A percentile compares a stretch with the other conserved stretches of the same genome.
These are phyloP conservation scores for Raffaelea arxii DNA, from an alignment of 2,329 filamentous ascomycete species.

Conservation along the genomic window DNA sequence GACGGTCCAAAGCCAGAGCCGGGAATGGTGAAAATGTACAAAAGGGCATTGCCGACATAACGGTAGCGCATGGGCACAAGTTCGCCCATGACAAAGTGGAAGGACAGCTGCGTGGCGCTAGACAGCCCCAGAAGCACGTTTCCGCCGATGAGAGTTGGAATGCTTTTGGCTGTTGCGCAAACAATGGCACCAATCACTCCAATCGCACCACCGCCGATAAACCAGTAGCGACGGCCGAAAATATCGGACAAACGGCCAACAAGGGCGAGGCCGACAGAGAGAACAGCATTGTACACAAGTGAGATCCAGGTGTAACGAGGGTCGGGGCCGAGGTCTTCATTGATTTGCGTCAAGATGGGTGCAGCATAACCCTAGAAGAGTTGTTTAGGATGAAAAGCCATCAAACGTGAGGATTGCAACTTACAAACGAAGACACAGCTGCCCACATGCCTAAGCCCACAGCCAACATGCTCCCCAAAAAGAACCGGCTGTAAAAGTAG, in stretches of 20 bases:
- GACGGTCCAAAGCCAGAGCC: conserved; percentile 10
- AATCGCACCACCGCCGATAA: conserved; percentile 12
- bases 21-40: conserved; percentile 11
- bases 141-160: conserved; percentile 11
- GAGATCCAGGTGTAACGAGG: conserved; percentile 17
- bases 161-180: conserved; percentile 6
- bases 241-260: conserved; percentile 9
- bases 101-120: conserved; percentile 10
- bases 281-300: conserved; percentile 20
- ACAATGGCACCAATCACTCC: conserved; percentile 10
- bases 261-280: conserved; percentile 10
- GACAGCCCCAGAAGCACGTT: conserved; percentile 11
- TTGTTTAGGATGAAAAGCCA: neutral
- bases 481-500: neutral
- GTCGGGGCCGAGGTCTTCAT: conserved; percentile 1
- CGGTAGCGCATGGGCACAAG: conserved; percentile 14
- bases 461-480: neutral
- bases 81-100: conserved; percentile 14
- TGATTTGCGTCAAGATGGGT: conserved; percentile 3
- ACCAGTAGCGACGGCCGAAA: conserved; percentile 11
- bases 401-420: neutral
- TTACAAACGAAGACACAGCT: neutral
- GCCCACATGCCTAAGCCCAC: neutral
- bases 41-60: conserved; percentile 7
- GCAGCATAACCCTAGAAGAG: neutral